These are phyloP conservation scores for Mucor circinelloides DNA, from an alignment of 371 early-diverging fungal species.

Conservation along the genomic window DNA sequence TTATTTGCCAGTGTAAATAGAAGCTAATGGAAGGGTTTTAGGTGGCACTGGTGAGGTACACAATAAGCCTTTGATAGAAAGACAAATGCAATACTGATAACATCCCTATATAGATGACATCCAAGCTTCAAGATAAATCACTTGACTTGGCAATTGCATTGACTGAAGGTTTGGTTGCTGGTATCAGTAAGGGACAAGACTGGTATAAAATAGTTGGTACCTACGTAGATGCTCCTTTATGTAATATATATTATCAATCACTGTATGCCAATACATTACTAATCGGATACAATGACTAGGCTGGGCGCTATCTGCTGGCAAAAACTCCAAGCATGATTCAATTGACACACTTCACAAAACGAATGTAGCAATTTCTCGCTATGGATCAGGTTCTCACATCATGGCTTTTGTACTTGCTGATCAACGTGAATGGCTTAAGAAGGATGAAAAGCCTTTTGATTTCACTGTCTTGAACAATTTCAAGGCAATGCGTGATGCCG, in stretches of 20 bases:
- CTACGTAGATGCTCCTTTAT: constrained; percentile 75
- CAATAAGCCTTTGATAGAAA: neutral
- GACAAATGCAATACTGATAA: neutral
- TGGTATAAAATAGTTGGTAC: constrained; percentile 75
- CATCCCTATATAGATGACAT: constrained; percentile 67
- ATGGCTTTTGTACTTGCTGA: constrained; percentile 82
- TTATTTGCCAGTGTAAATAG: neutral
- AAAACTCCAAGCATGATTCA: constrained; percentile 46
- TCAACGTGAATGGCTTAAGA: constrained; percentile 66
- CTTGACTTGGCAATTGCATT: constrained; percentile 83
- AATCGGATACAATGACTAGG: constrained; percentile 33
- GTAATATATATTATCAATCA: constrained; percentile 38
- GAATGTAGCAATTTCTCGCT: constrained; percentile 74
- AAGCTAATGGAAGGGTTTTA: constrained; percentile 1
- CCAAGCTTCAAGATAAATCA: constrained; percentile 65
- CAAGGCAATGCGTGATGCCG: constrained; percentile 73
- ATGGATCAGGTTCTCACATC: constrained; percentile 85
- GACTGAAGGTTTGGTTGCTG: constrained; percentile 85
- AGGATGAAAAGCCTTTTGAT: constrained; percentile 40
- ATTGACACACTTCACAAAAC: constrained; percentile 64
- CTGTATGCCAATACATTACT: neutral
- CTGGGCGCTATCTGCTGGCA: constrained; percentile 72
- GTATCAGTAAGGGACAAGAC: constrained; percentile 64
- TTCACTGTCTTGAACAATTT: constrained; percentile 75
- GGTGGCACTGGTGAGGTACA: constrained; percentile 75